Base-by-base conservation (phyloP, 495 filamentous ascomycete species). In the Aspergillus sclerotiicarbonarius region DNA sequence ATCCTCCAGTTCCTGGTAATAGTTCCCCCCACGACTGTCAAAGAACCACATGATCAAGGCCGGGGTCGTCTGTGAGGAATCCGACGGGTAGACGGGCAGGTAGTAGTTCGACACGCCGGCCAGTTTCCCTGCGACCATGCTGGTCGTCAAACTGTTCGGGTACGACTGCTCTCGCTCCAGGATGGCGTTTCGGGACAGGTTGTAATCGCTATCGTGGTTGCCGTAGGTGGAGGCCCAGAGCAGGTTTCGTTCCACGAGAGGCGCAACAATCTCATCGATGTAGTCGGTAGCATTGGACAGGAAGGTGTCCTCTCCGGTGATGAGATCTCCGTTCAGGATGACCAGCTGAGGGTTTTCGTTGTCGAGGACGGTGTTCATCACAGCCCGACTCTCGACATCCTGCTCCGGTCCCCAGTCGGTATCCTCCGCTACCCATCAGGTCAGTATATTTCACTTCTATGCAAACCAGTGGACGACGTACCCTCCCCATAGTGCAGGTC, bases 61-160 rank as follows among this genome's bases (percentile, higher is more conserved):
- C 8, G 81, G 82, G 2, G 55, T 71, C 1, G 50, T 49, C 29
- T 52, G n/a, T 2, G 59, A 43, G 6, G 43, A 43, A 9, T 47
- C n/a, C 13, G 65, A 57, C 4, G 67, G 47, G 55, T 77, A 83
- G 0, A 87, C 68, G 0, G 74, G 76, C 2, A 91, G 70, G 58
- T 84, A 89, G 63, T 91, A 91, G 60, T 92, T 91, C 0, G 84
- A 81, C 0, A 88, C 73, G n/a, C 88, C 89, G 5, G 81, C 74
- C 0, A 58, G n/a, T 44, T 59, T 21, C 39, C 21, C 55, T 62
- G 69, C 66, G 66, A 87, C 69, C 67, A 62, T 79, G 25, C 70
- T 73, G 5, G 70, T 66, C 6, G 86, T 90, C 13, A 82, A 71
- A n/a, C 80, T 73, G 54, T 83, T 82, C 3, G 60, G 30, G 59